Conservation (phyloP, 148 eudicot species). For the Chenopodium album region DNA sequence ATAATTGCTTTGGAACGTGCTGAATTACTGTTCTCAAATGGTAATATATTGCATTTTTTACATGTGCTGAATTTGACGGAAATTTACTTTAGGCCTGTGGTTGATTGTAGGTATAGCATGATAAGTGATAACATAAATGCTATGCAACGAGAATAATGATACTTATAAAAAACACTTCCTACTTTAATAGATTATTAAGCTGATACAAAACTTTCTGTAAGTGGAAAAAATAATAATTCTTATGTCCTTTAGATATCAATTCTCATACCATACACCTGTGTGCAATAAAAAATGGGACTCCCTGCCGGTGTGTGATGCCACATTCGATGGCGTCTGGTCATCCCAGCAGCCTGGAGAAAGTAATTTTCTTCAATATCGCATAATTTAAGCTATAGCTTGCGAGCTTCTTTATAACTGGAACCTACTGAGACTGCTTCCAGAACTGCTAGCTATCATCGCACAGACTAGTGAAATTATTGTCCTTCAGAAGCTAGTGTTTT, state of each 20-base stretch:
- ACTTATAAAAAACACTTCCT: no score
- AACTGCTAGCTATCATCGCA: background rate
- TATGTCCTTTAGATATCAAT: background rate
- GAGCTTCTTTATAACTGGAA: constrained; percentile 5
- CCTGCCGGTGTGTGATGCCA: background rate
- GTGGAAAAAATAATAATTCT: background rate
- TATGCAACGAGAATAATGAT: no score
- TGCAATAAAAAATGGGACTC: background rate
- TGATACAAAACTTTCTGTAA: background rate
- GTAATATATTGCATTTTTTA: background rate
- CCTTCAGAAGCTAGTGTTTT: constrained; percentile 42
- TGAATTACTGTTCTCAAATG: background rate
- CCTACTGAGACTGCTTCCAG: background rate
- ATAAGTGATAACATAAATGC: no score
- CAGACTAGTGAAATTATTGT: constrained; percentile 1
- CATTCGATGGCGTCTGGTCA: background rate
- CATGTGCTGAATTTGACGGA: no score
- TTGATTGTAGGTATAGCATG: no score
- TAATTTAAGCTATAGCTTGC: background rate
- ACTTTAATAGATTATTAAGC: background rate
- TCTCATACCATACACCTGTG: background rate
- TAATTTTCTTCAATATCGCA: background rate
- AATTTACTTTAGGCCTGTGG: no score
- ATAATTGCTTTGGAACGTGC: constrained; percentile 10
- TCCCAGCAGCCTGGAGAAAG: no score